Evolutionary conservation across 2,329 filamentous ascomycete species (phyloP), one percentile per base, ranked within the genome.

Genomic region (Neospermospora avenae): DNA sequence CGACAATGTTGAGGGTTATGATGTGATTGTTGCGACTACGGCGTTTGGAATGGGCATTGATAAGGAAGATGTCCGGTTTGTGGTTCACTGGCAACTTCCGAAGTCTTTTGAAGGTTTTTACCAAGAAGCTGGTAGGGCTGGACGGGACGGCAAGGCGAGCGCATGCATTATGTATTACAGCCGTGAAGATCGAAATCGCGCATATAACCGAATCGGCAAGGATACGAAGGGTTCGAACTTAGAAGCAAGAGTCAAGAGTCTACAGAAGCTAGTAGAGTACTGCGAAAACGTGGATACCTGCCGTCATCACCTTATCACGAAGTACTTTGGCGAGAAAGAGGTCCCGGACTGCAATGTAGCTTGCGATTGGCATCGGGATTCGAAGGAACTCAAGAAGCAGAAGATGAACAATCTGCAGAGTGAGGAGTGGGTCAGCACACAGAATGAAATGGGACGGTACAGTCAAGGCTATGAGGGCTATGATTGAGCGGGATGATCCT

Each of bases 21-120:
- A 95, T 72, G 86, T 98, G 52, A 93, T 98, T 62, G 92, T 97
- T 28, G 93, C 93, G 1, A 98, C 93, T 0, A 98, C 91, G 1
- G 93, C 93, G 0, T 98, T 98, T 70, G 93, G 93, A 2, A 98
- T 98, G 93, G 93, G 93, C 25, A 97, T 98, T 65, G 93, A 98
- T 74, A 97, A 97, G 74, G 86, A 95, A 55, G 89, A 96, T 68
- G 93, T 98, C 11, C 89, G 93, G 2, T 97, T 97, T 69, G 93
- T 98, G 0, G 86, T 95, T 1, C 93, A 98, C 75, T 98, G 93
- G 92, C 89, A 91, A 61, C 82, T 96, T 10, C 91, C 93, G 10
- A 96, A 96, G 71, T 95, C 89, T 3, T 96, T 98, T 72, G 93
- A 98, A 73, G 91, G 93, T 1, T 97, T 95, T 72, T 96, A 97